phyloP scores from a whole-genome alignment of 495 filamentous ascomycete species.

The Tuber microsphaerosporum region DNA sequence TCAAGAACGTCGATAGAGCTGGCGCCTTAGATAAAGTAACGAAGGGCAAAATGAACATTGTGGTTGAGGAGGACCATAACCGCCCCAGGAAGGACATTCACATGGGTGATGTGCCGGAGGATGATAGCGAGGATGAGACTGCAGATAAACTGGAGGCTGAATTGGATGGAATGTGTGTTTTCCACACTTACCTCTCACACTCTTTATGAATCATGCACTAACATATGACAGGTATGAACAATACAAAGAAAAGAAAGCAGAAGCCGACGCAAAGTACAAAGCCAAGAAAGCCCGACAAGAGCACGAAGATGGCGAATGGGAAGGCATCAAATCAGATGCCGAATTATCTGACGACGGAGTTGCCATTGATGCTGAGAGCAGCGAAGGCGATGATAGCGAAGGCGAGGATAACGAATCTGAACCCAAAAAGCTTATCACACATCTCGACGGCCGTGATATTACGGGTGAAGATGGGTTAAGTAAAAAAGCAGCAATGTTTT shows the following conservation, averaged over 20 bases:
- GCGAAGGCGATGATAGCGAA: constrained; percentile 52
- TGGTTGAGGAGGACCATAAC: constrained; percentile 50
- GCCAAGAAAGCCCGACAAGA: constrained; percentile 82
- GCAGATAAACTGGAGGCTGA: constrained; percentile 68
- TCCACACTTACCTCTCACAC: background rate
- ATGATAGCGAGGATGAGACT: constrained; percentile 67
- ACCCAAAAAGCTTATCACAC: constrained; percentile 47
- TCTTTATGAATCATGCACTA: constrained; percentile 2
- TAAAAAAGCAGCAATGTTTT: constrained; percentile 78
- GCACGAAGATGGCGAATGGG: constrained; percentile 80
- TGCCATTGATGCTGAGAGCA: constrained; percentile 50
- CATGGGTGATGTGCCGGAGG: constrained; percentile 53
- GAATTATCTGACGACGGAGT: constrained; percentile 51
- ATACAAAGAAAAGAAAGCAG: constrained; percentile 72
- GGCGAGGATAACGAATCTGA: constrained; percentile 45
- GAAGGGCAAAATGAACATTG: constrained; percentile 66
- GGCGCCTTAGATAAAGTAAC: constrained; percentile 62
- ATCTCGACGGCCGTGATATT: constrained; percentile 48
- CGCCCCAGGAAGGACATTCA: constrained; percentile 55
- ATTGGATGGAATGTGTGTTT: constrained; percentile 59
- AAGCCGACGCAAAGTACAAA: constrained; percentile 72
- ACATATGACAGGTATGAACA: constrained; percentile 54
- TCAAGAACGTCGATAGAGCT: constrained; percentile 70
- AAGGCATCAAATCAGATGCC: constrained; percentile 72
- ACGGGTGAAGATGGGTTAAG: constrained; percentile 56